Evolutionary conservation across 2,329 filamentous ascomycete species (phyloP), one percentile per base, ranked within the genome.

Genomic region (Penicillium vulpinum): DNA sequence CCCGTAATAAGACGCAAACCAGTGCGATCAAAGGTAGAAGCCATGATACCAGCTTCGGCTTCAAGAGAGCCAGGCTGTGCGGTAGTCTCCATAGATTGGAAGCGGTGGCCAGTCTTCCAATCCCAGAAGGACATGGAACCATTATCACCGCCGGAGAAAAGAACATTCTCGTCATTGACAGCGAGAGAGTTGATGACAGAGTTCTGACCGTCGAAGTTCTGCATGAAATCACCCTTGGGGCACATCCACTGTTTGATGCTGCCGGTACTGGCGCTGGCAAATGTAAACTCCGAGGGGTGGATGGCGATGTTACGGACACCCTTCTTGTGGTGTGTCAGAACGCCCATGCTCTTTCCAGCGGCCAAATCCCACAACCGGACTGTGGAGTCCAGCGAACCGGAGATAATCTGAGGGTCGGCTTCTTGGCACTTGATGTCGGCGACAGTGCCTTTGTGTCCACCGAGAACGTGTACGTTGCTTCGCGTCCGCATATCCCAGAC

Each of bases 201-300:
- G 69, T 97, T 97, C 70, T 97, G 93, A 5, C 93, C 93, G 41
- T 96, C 91, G 69, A 97, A 97, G 72, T 97, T 97, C 75, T 97
- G 92, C 94, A 99, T 99, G 73, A 99, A 97, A 16, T 91, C 91
- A 36, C 93, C 95, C 72, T 97, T 92, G 1, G 95, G 95, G 65
- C 92, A 97, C 75, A 97, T 97, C 93, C 94, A 99, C 78, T 99
- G 94, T 81, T 99, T 99, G 78, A 99, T 97, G 72, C 90, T 92
- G 24, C 90, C 89, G 0, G 93, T 92, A 69, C 91, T 96, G 41
- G 89, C 94, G 58, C 86, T 92, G 5, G 94, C 94, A 72, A 99
- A 99, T 0, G 95, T 99, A 72, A 96, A 99, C 75, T 99, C 94
- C 58, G 85, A 86, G 0, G 95, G 94, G 71, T 99, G 94, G 4